phyloP scores from a whole-genome alignment of 208 protist species.

The Naegleria lovaniensis region DNA sequence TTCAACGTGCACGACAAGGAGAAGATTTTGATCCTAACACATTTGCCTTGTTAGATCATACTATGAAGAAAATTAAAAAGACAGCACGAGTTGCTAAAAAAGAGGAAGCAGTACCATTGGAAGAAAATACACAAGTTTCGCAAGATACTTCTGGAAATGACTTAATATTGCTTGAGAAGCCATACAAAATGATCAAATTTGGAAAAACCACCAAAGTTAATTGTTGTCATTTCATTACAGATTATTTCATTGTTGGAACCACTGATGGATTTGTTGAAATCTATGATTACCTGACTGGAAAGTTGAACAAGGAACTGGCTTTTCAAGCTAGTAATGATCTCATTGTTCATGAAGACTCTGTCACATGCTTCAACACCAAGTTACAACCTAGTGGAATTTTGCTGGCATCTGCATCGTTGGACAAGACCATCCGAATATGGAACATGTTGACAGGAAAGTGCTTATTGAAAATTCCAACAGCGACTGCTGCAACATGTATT shows the following conservation, averaged over 20 bases:
- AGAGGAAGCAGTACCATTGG: background rate
- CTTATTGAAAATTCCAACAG: background rate
- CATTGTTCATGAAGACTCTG: background rate
- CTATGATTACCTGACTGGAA: background rate
- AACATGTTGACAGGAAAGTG: background rate
- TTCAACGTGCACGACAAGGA: background rate
- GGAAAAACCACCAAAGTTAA: background rate
- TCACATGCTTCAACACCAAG: background rate
- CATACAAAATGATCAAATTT: background rate
- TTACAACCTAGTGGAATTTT: background rate
- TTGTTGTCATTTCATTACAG: background rate
- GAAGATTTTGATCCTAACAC: background rate
- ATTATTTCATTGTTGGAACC: background rate
- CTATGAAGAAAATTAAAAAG: background rate
- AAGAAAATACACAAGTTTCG: background rate
- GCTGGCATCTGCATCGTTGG: background rate
- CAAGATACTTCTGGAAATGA: background rate
- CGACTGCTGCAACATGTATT: background rate
- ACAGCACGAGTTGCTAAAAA: background rate
- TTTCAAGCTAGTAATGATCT: background rate
- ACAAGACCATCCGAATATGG: background rate
- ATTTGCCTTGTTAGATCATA: background rate
- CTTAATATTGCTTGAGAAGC: background rate
- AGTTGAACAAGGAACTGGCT: background rate
- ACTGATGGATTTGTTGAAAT: background rate